These are phyloP conservation scores for Pterocarpus macrocarpus DNA, from an alignment of 306 rosid genomes.

Conservation along the genomic window DNA sequence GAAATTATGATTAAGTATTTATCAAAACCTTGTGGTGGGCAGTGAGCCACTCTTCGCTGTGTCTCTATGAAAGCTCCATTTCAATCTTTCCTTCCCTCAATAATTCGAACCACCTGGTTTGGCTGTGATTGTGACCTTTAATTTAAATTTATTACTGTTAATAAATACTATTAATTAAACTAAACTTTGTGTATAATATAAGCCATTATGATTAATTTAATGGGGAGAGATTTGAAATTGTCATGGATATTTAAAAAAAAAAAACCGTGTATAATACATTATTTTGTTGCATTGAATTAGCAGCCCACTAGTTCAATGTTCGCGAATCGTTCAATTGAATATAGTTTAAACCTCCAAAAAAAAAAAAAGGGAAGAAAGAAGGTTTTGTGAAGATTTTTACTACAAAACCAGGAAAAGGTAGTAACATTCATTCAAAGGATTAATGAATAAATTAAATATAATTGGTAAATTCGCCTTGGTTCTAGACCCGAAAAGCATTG, in stretches of 20 bases:
- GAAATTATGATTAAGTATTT: not conserved
- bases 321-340: not conserved
- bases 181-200: not conserved
- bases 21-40: constrained; percentile 36
- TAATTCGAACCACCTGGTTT: constrained; percentile 63
- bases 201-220: too few relatives aligned
- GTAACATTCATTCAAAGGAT: not conserved
- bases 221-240: too few relatives aligned
- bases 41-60: constrained; percentile 35
- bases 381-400: not conserved
- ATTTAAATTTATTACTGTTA: constrained; percentile 14
- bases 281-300: constrained; percentile 18
- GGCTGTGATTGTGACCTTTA: constrained; percentile 57
- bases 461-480: not conserved
- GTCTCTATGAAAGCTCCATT: constrained; percentile 61
- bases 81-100: constrained; percentile 58
- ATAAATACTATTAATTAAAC: not conserved
- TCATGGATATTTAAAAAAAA: too few relatives aligned
- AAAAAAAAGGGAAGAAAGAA: too few relatives aligned
- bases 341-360: not conserved
- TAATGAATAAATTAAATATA: too few relatives aligned
- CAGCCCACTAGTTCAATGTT: not conserved
- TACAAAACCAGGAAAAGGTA: not conserved
- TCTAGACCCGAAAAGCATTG: not conserved
- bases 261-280: not conserved